A percentile compares a stretch with the other conserved stretches of the same genome.
These are phyloP conservation scores for Phytophthora colocasiae DNA, from an alignment of 352 stramenopile genomes.

Conservation along the genomic window DNA sequence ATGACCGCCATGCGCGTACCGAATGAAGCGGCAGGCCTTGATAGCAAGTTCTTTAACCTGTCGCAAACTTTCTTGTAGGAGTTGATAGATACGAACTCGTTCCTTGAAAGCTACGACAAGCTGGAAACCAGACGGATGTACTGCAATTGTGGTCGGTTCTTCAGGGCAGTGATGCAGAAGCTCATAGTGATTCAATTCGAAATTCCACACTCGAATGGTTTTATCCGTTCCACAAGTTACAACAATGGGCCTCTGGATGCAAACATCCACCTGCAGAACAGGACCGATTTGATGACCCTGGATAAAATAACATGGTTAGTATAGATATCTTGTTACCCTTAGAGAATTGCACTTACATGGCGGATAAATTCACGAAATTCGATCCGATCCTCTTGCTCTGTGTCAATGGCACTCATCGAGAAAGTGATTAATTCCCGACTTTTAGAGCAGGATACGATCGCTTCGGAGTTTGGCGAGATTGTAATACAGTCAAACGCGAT, in stretches of 20 bases:
- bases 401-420: constrained; percentile 76
- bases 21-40: constrained; percentile 68
- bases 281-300: constrained; percentile 69
- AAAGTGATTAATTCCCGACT: constrained; percentile 73
- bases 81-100: constrained; percentile 73
- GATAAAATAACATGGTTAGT: constrained; percentile 4
- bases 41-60: constrained; percentile 71
- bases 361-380: constrained; percentile 68
- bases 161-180: constrained; percentile 68
- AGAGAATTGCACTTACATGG: constrained; percentile 41
- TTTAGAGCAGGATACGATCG: constrained; percentile 69
- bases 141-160: constrained; percentile 62
- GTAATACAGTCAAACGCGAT: constrained; percentile 77
- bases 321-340: neutral
- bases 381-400: constrained; percentile 77
- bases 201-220: constrained; percentile 91
- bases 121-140: constrained; percentile 80
- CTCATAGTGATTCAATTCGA: constrained; percentile 68
- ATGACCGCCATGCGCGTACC: constrained; percentile 75
- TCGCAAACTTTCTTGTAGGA: constrained; percentile 71
- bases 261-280: constrained; percentile 81
- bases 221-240: constrained; percentile 86
- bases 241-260: constrained; percentile 84
- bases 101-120: constrained; percentile 83
- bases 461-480: constrained; percentile 72